Base-by-base conservation (phyloP, 768 basidiomycete species). In the Mycena maculata region DNA sequence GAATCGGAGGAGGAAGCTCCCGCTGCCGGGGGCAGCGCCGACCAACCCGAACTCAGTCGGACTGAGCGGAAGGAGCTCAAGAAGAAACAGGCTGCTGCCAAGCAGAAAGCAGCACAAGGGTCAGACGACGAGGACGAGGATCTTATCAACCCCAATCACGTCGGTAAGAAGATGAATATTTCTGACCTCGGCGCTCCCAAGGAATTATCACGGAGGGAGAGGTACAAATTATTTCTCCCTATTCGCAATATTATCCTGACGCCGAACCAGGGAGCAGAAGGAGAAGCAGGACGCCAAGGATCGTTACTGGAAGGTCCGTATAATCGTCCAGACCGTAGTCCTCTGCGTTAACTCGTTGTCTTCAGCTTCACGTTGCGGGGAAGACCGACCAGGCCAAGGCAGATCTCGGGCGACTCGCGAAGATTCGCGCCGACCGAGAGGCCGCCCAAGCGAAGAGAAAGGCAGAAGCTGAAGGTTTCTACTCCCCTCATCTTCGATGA, bases 211-310 rank as follows among this genome's bases (percentile, higher is more conserved):
- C 84, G 93, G 64, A 82, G 87, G 58, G 92, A 93, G 76, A 85
- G 88, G 92, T 89, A 66, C 30, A 80, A 55, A 20, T 39, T 30
- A 4, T 63, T 31, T 22, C 30, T 62, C 6, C 33, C 8, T 36
- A 18, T 33, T 57, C 3, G 31, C 8, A 6, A 39, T 23, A 33
- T 36, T 18, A 30, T 33, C 9, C 45, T 63, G 28, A 69, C 57
- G 15, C 31, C 16, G n/a, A 48, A 39, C 11, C 67, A 96, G 96
- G 70, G 96, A 98, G 75, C 90, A 90, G 75, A 95, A 96, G 76
- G 95, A 96, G 79, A 96, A 95, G 82, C 86, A 92, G 73, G 95
- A 95, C 1, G 93, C 95, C 2, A 88, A 93, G 75, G 94, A 95
- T 28, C 83, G 86, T 27, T 97, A 97, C 77, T 90, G 90, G 90